Conservation (phyloP, 768 basidiomycete species). For the Cystobasidium tubakii region DNA sequence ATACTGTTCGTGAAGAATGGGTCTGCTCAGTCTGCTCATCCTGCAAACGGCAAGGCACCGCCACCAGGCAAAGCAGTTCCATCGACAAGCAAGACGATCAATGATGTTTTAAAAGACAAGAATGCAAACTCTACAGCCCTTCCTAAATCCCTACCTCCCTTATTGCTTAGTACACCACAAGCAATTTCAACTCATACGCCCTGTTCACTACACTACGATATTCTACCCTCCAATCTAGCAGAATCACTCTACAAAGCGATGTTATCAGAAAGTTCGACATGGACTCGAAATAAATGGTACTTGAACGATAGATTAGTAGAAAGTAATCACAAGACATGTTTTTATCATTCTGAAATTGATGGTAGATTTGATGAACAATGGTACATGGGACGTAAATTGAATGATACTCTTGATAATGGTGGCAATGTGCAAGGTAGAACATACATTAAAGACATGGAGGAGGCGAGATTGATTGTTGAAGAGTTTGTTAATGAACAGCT, state of each 20-base stretch:
- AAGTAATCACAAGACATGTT: constrained; percentile 41
- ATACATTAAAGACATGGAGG: constrained; percentile 37
- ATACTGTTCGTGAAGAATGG: neutral
- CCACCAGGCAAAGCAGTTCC: neutral
- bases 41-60: neutral
- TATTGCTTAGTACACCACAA: constrained; percentile 32
- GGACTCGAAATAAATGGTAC: constrained; percentile 41
- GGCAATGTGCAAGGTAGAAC: neutral
- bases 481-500: constrained; percentile 40
- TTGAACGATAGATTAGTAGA: constrained; percentile 42
- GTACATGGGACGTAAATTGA: constrained; percentile 42
- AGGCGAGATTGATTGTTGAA: constrained; percentile 39
- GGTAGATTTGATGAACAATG: constrained; percentile 34
- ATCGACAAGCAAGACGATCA: constrained; percentile 10
- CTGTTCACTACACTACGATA: constrained; percentile 41
- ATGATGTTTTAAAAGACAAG: constrained; percentile 22
- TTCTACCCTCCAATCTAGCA: constrained; percentile 40
- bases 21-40: neutral
- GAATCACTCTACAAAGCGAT: constrained; percentile 36
- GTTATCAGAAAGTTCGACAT: constrained; percentile 37
- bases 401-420: constrained; percentile 1
- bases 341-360: constrained; percentile 37
- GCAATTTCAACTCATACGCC: constrained; percentile 41
- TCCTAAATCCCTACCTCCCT: constrained; percentile 37
- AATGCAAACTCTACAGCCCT: neutral